A percentile compares a stretch with the other conserved stretches of the same genome.
Conservation (phyloP, 495 filamentous ascomycete genomes). For the Neurospora sp. region DNA sequence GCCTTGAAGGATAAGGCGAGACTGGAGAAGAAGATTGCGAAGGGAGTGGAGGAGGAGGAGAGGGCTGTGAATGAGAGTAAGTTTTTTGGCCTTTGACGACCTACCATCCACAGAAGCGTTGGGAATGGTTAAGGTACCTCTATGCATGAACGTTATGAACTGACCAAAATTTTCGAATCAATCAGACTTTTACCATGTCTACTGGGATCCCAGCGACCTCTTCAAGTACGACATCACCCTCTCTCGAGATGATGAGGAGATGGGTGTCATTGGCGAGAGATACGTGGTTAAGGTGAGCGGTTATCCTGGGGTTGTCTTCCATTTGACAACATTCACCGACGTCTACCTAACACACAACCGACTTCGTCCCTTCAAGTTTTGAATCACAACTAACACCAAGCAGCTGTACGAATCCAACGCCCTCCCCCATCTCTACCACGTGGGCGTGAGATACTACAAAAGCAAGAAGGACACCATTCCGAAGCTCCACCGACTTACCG, state of each 20-base stretch:
- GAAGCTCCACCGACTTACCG: constrained; percentile 14
- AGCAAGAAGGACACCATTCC: constrained; percentile 17
- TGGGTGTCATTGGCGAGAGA: constrained; percentile 16
- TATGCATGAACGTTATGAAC: too few relatives aligned
- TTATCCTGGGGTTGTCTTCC: background rate
- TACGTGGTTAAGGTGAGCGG: constrained; percentile 26
- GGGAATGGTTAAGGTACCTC: too few relatives aligned
- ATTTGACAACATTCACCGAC: background rate
- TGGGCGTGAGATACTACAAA: constrained; percentile 27
- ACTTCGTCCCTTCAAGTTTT: background rate
- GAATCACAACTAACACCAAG: background rate
- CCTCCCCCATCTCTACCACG: constrained; percentile 32
- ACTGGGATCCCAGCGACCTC: too few relatives aligned
- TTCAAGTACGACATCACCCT: too few relatives aligned
- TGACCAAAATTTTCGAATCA: too few relatives aligned
- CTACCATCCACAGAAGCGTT: background rate
- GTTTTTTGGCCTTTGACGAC: background rate
- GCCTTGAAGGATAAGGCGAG: constrained; percentile 26
- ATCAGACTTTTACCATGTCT: too few relatives aligned
- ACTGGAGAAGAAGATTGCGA: constrained; percentile 28
- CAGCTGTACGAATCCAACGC: constrained; percentile 40
- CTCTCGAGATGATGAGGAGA: constrained; percentile 1
- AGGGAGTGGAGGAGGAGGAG: constrained; percentile 33
- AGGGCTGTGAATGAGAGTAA: constrained; percentile 25
- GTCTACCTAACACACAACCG: background rate